Evolutionary conservation across 1,284 basidiomycete species (phyloP), one percentile per base, ranked within the genome.

Genomic region (Cutaneotrichosporon daszewskae): DNA sequence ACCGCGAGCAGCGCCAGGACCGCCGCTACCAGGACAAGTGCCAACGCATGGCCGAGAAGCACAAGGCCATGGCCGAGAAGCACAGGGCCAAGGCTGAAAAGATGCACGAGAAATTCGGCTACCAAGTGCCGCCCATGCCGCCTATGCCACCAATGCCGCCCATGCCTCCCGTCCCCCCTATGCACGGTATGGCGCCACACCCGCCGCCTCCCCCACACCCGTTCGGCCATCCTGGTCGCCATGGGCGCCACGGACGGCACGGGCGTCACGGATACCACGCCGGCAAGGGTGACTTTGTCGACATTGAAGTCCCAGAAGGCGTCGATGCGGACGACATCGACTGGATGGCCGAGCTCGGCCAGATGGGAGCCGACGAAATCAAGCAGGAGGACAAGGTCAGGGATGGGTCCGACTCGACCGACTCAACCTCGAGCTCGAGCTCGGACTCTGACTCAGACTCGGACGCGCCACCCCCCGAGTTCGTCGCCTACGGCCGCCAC

Each of bases 321-420:
- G 22, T 34, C 14, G 33, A 34, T 7, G 14, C 33, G 17, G 19
- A 19, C 19, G 33, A 34, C 33, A 22, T 34, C 33, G 33, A 34
- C 33, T 34, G 33, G 33, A 9, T 19, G 20, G 33, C 33, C 11
- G 24, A 19, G 13, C 33, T 34, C 20, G 17, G 10, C 33, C 20
- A 34, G 20, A 22, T 34, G 31, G 9, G 31, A 9, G 10, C 11
- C 31, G 31, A 32, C 22, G 13, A 24, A n/a, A 19, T 19, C 33
- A 34, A 34, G 33, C 20, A 34, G 14, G 33, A 33, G 12, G 14
- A 19, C 6, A n/a, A n/a, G n/a, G n/a, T n/a, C n/a, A n/a, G n/a
- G n/a, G n/a, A n/a, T n/a, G n/a, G n/a, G n/a, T 34, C 33, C 20
- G 33, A 23, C 33, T 34, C 33, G 33, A 34, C 33, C 20, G 19